Evolutionary conservation across 129 eudicot genomes (phyloP), one percentile per base, ranked within the genome.

Genomic region (Centrapalus pauciflorus): DNA sequence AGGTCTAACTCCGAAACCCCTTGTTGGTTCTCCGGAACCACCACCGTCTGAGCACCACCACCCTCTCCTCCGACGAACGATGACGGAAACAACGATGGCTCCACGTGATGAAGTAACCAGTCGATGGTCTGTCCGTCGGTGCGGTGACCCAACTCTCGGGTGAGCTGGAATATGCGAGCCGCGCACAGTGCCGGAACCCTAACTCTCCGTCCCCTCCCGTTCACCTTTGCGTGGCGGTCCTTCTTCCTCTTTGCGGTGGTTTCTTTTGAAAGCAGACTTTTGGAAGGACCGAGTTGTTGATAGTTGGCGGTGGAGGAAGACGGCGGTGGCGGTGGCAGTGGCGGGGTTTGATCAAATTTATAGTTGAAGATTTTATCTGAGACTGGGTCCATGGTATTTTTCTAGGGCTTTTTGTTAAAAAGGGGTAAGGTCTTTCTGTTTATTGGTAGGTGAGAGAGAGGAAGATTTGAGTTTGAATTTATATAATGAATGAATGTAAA

Each of bases 131-230:
- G 82, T 11, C 85, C 85, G 11, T 80, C 71, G 21, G 85, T 65
- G 6, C 76, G 76, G 76, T 72, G 82, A 12, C 82, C 79, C 48
- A 81, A 82, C 30, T 81, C 85, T 3, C 85, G 48, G 7, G 85
- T 81, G 33, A 81, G 82, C 50, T 81, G 85, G 73, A 81, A 81
- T 67, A 81, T 81, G 8, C 85, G 79, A 28, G 85, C 82, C 8
- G 85, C 82, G 68, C 85, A 76, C 54, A 76, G 27, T 11, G 82
- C 70, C 43, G 85, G 82, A 17, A 81, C 50, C 33, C 82, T 72
- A 14, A 81, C 85, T 13, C 85, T 56, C 37, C 74, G 70, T 38
- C 85, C 79, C 2, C 81, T 50, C 5, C 85, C 85, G 71, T 80
- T 76, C 4, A 76, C 78, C 29, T 80, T 76, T 1, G 61, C 1